Percentiles rank a stretch among this genome's conserved stretches.
Conservation (phyloP, 2,329 filamentous ascomycete genomes). For the Ascochyta pisi region DNA sequence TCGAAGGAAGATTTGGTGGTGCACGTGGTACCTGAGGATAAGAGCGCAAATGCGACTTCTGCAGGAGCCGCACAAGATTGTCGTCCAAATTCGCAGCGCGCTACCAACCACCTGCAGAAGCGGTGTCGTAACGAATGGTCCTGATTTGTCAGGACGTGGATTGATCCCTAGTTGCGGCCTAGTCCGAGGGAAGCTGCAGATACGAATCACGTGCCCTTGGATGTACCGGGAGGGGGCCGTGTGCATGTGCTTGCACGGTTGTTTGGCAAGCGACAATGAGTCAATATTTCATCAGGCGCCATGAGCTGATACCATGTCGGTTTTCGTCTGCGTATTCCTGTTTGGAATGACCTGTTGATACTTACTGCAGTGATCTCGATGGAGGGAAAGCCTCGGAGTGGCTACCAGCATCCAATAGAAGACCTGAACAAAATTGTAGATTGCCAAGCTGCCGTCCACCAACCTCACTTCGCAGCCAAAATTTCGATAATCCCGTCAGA, state of each 20-base stretch:
- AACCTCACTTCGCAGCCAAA: constrained; percentile 20
- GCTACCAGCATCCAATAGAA: constrained; percentile 7
- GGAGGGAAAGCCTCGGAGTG: neutral
- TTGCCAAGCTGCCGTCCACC: constrained; percentile 14
- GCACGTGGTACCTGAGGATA: constrained; percentile 15
- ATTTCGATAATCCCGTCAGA: constrained; percentile 15
- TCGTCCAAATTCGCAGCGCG: constrained; percentile 24
- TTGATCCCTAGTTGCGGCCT: constrained; percentile 27
- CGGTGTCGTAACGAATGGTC: constrained; percentile 28
- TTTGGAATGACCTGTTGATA: neutral
- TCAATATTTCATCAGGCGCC: neutral
- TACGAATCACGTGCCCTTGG: constrained; percentile 24
- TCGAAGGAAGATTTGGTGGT: neutral
- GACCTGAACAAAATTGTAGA: constrained; percentile 2
- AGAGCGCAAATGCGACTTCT: neutral
- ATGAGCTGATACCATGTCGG: neutral
- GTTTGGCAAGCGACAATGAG: neutral
- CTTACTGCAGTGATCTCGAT: neutral
- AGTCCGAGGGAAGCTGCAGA: constrained; percentile 26
- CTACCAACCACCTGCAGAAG: constrained; percentile 28
- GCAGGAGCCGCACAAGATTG: constrained; percentile 13
- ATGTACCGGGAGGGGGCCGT: constrained; percentile 14
- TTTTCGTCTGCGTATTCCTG: neutral
- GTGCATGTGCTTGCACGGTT: constrained; percentile 2
- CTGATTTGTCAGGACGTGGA: constrained; percentile 32